phyloP scores from a whole-genome alignment of 805 yeast species.

The Nakazawaea ishiwadae region DNA sequence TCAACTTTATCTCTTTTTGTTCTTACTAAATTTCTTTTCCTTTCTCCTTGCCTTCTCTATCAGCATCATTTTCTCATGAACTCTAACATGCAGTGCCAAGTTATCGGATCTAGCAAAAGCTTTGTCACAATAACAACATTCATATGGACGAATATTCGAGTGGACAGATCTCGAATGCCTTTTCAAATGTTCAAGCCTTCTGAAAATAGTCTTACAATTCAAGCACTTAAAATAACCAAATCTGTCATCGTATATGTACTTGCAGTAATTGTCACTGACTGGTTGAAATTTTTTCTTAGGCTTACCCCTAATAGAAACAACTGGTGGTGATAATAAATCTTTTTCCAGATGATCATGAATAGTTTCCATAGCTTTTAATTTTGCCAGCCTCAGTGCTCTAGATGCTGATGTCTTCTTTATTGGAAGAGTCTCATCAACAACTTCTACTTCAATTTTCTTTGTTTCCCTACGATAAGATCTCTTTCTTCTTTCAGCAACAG shows the following conservation, averaged over 20 bases:
- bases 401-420: not conserved
- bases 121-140: slow-evolving; percentile 53
- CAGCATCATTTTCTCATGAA: slow-evolving; percentile 29
- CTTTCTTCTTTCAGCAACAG: slow-evolving; percentile 4
- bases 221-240: slow-evolving; percentile 2
- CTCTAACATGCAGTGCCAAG: slow-evolving; percentile 58
- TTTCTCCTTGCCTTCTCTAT: not conserved
- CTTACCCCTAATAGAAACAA: not conserved
- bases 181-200: slow-evolving; percentile 62
- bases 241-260: not conserved
- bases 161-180: slow-evolving; percentile 67
- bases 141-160: slow-evolving; percentile 53
- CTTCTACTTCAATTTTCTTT: not conserved
- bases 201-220: slow-evolving; percentile 28
- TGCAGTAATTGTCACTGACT: not conserved
- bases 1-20: not conserved
- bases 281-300: not conserved
- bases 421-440: not conserved
- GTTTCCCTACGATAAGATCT: not conserved
- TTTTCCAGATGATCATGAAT: not conserved
- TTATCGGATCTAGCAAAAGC: slow-evolving; percentile 66
- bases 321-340: not conserved
- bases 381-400: slow-evolving; percentile 1
- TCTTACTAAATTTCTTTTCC: not conserved
- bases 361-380: not conserved